Base-by-base conservation (phyloP, 495 filamentous ascomycete species). In the Aspergillus nanangensis region DNA sequence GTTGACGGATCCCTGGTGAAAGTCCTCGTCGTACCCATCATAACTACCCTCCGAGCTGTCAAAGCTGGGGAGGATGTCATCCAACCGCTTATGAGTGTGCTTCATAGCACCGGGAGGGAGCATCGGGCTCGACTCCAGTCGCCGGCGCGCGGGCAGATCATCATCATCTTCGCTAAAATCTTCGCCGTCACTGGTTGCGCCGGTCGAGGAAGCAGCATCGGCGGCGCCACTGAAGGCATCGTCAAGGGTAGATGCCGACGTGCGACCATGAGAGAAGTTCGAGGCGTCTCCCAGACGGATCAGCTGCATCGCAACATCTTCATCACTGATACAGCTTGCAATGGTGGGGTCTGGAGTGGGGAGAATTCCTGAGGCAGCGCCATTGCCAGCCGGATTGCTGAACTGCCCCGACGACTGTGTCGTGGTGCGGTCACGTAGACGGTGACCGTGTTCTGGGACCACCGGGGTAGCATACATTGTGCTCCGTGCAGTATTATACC, bases 301-400 rank as follows among this genome's bases (percentile, higher is more conserved):
- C 52, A 98, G 75, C 63, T 96, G 91, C 60, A 95, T 81, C 38
- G 93, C 93, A 55, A 96, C 93, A 67, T 98, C 94, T 61, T 98
- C 93, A 61, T 98, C 93, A 3, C 92, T 97, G 59, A 96, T 90
- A 55, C 85, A 92, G 69, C 90, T 96, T 27, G 87, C 86, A 48
- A 95, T 85, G 11, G 94, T 97, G 9, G 91, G 90, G 49, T 96
- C 92, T 4, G 93, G 94, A 3, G 94, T 97, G 7, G 90, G 90
- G 46, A 95, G 71, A 51, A 89, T 77, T n/a, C 79, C 82, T 45
- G 72, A 60, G 34, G 58, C 72, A 48, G 62, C 67, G 36, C 48
- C 59, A 42, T 62, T 73, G 52, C 65, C 58, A 46, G 66, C 60
- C 40, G 66, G 61, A 41, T 67, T 65, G 52, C 55, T 60, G 35